These are phyloP conservation scores for Magnolia officinalis DNA, from an alignment of 164 flowering plant species.

Conservation along the genomic window DNA sequence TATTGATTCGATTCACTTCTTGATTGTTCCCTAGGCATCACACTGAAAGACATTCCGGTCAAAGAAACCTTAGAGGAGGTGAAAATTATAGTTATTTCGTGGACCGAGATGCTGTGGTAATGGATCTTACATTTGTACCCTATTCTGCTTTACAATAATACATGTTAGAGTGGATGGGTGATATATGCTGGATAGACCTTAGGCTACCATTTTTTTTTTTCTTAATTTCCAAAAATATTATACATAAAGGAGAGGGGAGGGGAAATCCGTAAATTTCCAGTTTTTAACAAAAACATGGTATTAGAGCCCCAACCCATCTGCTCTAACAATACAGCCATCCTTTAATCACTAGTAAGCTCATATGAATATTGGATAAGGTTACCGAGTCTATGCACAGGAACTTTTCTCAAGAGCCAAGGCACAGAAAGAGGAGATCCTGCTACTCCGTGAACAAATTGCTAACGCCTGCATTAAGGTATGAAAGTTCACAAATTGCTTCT, in stretches of 20 bases:
- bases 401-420: slow-evolving; percentile 44
- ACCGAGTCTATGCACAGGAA: slow-evolving; percentile 35
- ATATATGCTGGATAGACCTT: too few species aligned
- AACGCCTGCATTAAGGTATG: slow-evolving; percentile 60
- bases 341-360: background rate
- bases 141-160: background rate
- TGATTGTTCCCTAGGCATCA: slow-evolving; percentile 28
- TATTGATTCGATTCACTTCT: slow-evolving; percentile 5
- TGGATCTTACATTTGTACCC: background rate
- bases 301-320: background rate
- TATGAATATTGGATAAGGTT: background rate
- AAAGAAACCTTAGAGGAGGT: slow-evolving; percentile 31
- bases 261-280: too few species aligned
- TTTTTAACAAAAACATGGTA: background rate
- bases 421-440: slow-evolving; percentile 61
- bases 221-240: background rate
- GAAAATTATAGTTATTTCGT: slow-evolving; percentile 25
- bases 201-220: background rate
- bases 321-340: background rate
- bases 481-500: background rate
- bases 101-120: slow-evolving; percentile 58
- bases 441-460: slow-evolving; percentile 62
- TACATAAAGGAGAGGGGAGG: too few species aligned
- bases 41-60: slow-evolving; percentile 23
- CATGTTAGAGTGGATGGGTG: too few species aligned